Evolutionary conservation across 192 early-diverging fungal genomes (phyloP).

Genomic region (Backusella circina): DNA sequence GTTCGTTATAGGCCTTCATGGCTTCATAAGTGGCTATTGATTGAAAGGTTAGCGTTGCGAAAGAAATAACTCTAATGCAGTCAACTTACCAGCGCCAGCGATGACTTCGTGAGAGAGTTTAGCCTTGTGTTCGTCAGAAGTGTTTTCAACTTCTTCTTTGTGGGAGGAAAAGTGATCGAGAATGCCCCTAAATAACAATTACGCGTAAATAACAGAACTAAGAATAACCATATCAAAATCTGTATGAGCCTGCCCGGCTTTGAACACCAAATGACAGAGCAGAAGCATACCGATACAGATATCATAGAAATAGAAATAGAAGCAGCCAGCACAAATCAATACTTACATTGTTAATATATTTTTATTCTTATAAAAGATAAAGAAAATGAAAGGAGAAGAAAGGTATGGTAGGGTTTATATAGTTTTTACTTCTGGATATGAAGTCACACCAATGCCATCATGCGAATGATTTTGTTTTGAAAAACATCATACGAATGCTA

Average conservation of each 20-base stretch:
- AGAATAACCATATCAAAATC: neutral
- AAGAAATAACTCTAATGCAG: neutral
- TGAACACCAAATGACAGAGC: neutral
- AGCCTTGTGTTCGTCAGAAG: slow-evolving; percentile 18
- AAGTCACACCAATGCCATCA: neutral
- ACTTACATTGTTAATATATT: neutral
- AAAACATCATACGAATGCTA: neutral
- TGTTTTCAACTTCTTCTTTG: slow-evolving; percentile 18
- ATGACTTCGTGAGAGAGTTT: slow-evolving; percentile 35
- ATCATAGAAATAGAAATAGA: neutral
- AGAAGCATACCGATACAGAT: neutral
- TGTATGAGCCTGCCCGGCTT: neutral
- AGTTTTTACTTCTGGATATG: neutral
- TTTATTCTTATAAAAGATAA: neutral
- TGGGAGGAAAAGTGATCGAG: slow-evolving; percentile 11
- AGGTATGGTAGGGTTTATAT: neutral
- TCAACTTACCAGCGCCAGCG: slow-evolving; percentile 35
- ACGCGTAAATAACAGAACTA: neutral
- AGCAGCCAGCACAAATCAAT: neutral
- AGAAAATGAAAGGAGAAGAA: neutral
- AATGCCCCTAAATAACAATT: slow-evolving; percentile 22
- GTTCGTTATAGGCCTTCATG: slow-evolving; percentile 29
- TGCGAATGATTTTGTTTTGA: neutral
- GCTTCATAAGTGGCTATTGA: slow-evolving; percentile 28
- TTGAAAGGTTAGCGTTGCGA: neutral